A percentile compares a stretch with the other conserved stretches of the same genome.
phyloP scores from a whole-genome alignment of 345 rosid species.

The Ailanthus altissimus region DNA sequence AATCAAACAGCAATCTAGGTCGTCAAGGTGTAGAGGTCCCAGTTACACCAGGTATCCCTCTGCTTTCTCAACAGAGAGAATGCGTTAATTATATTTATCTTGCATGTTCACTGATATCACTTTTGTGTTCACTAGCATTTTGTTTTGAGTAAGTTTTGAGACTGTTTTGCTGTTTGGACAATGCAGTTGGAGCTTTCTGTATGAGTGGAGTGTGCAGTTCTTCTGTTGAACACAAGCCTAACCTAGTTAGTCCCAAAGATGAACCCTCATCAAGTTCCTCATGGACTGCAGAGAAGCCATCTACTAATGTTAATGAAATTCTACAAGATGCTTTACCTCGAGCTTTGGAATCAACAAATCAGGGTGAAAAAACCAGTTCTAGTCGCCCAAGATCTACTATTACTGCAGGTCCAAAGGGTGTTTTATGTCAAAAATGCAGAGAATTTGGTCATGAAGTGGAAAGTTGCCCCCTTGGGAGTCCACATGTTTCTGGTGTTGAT shows the following conservation, averaged over 20 bases:
- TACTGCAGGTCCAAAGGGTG: constrained; percentile 43
- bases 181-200: constrained; percentile 53
- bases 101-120: not conserved
- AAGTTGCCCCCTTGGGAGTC: constrained; percentile 40
- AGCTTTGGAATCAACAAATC: constrained; percentile 54
- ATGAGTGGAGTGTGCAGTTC: constrained; percentile 40
- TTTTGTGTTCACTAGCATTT: not conserved
- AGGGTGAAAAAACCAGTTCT: constrained; percentile 54
- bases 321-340: constrained; percentile 53
- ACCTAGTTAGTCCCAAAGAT: constrained; percentile 54
- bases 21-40: constrained; percentile 52
- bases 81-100: not conserved
- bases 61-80: constrained; percentile 10
- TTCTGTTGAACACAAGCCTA: constrained; percentile 49
- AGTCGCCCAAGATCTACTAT: constrained; percentile 49
- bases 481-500: constrained; percentile 51
- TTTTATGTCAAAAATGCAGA: constrained; percentile 52
- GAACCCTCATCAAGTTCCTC: constrained; percentile 62
- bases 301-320: constrained; percentile 44
- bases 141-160: constrained; percentile 15
- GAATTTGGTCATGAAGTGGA: constrained; percentile 67
- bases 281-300: constrained; percentile 49
- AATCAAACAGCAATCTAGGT: constrained; percentile 50
- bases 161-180: constrained; percentile 12
- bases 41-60: constrained; percentile 56